Evolutionary conservation across 208 protist species (phyloP).

Genomic region (Acanthamoeba culbertsoni): DNA sequence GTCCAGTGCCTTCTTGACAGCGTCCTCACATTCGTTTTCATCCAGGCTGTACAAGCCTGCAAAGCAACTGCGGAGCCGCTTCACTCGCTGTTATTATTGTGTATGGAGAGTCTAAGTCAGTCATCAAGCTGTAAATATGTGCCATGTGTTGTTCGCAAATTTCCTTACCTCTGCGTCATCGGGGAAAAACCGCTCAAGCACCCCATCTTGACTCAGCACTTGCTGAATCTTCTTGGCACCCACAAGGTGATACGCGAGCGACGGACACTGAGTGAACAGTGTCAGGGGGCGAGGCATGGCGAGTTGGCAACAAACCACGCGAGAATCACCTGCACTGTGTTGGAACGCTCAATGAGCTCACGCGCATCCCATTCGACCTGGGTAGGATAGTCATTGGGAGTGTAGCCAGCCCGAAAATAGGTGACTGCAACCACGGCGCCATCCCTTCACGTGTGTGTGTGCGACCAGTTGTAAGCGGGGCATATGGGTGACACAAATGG

Average conservation of each 20-base stretch:
- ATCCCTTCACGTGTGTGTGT: too few species aligned
- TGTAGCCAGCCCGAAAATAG: constrained; percentile 94
- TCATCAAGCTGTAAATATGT: too few species aligned
- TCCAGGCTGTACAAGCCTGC: constrained; percentile 91
- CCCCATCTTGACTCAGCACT: constrained; percentile 83
- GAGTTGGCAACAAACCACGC: background rate
- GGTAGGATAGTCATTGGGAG: constrained; percentile 88
- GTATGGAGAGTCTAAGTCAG: too few species aligned
- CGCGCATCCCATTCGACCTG: constrained; percentile 86
- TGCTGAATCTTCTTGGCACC: constrained; percentile 96
- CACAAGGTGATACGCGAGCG: constrained; percentile 92
- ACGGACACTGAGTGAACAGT: constrained; percentile 94
- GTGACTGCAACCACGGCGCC: constrained; percentile 85
- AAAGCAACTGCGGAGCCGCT: constrained; percentile 73
- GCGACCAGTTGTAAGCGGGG: background rate
- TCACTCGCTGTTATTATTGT: background rate
- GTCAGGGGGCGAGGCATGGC: constrained; percentile 82
- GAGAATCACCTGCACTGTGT: constrained; percentile 63
- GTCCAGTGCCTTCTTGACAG: constrained; percentile 79
- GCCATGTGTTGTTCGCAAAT: constrained; percentile 76
- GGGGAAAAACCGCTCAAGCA: constrained; percentile 72
- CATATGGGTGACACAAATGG: background rate
- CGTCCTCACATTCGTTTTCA: constrained; percentile 71
- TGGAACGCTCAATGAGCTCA: constrained; percentile 84
- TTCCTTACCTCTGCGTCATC: constrained; percentile 76